Base-by-base conservation (phyloP, 805 yeast species). In the Barnettozyma vustinii region DNA sequence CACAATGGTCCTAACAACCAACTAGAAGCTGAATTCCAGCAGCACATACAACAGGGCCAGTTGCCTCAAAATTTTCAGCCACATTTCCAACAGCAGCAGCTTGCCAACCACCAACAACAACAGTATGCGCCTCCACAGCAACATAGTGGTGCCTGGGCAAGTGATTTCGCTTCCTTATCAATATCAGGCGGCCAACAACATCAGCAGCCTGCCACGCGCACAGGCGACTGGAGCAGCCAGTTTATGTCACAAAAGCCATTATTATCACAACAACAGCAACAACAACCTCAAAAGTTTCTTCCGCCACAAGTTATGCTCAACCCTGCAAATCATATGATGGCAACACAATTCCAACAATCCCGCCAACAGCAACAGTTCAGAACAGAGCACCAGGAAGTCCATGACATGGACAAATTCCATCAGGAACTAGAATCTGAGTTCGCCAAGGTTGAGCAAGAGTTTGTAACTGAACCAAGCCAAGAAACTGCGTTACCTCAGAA, bases 321-420 rank as follows among this genome's bases (percentile, higher is more conserved):
- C 27, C 52, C 52, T 18, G 36, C 48, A 10, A 43, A 46, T 19
- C 42, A 47, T 21, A 36, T 44, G 44, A 40, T 47, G 40, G 40
- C 47, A 12, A 40, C 47, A 10, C 57, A 37, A 48, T 53, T 42
- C 25, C 42, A 32, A 45, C 56, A 37, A 23, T 23, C 25, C 7
- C 25, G 25, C 25, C 50, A 35, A 23, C 45, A 15, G 16, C 46
- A 18, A 44, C 51, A 25, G 7, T 45, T n/a, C 47, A 45, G 47
- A 42, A 56, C 60, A 2, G 64, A 60, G 43, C 64, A 60, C 39
- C 57, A 52, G 27, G 56, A 59, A 41, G 37, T 56, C 0, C 62
- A 60, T 48, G 36, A 46, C 8, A 19, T 30, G 7, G 44, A 47
- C 0, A 42, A 54, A 6, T 39, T 59, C 7, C 18, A 50, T 8